Base-by-base conservation (phyloP, 1,284 basidiomycete genomes). In the Ceratobasidium papillatum region DNA sequence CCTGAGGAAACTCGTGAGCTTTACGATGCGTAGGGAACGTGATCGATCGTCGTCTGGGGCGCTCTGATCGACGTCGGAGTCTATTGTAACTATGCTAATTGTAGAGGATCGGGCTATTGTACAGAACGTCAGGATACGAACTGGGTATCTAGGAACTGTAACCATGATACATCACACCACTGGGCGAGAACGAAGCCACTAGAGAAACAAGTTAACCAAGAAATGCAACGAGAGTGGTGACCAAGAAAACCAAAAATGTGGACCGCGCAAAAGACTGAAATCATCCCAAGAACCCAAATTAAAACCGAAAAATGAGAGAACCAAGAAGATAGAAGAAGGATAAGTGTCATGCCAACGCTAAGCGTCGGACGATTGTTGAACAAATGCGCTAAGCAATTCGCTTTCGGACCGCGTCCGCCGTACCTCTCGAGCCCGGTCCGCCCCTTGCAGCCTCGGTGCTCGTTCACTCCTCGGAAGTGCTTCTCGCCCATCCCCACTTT, bases 1-100 rank as follows among this genome's bases (percentile, higher is more conserved):
- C 80, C 90, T 96, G 79, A 86, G 91, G 78, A 85, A 94, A 30
- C 90, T 96, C 79, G 93, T 96, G 43, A 93, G 89, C 78, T 95
- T 96, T 82, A 94, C 93, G 0, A 83, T 94, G 76, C 85, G 94
- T 79, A 86, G 91, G 77, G 92, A 93, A 12, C 63, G 76, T 9
- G 76, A 75, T 54, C 59, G 59, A 30, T 27, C 59, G 38, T 36
- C 56, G 56, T 58, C 56, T 58, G 30, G 30, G 56, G 56, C 56
- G 32, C n/a, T 58, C 56, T 58, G 34, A 58, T 58, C 56, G 56
- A 58, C 11, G 56, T 58, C 56, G 56, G 56, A 19, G 36, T 36
- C 56, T 58, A n/a, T 58, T 58, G 56, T 58, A 19, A 36, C 56
- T 58, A 36, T 12, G 32, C 32, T 54, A n/a, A 19, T 11, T 34